Evolutionary conservation across 768 basidiomycete species (phyloP).

Genomic region (Podaxis pistillaris): DNA sequence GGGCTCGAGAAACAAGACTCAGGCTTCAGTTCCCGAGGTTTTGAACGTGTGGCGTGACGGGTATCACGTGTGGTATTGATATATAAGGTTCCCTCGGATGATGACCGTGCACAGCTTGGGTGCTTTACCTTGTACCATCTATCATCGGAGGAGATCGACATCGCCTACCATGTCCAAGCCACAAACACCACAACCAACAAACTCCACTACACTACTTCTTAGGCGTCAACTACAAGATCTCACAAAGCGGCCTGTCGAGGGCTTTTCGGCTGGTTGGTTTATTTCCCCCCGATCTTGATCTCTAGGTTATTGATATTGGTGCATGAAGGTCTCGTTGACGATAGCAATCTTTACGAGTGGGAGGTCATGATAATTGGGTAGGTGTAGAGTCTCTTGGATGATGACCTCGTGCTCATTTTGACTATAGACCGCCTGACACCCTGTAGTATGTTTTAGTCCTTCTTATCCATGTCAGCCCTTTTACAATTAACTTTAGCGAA

Average conservation of each 20-base stretch:
- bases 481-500: constrained; percentile 55
- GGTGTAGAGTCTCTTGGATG: constrained; percentile 21
- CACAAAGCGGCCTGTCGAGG: constrained; percentile 90
- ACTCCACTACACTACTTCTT: constrained; percentile 55
- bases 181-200: constrained; percentile 33
- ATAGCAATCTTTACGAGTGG: constrained; percentile 95
- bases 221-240: constrained; percentile 82
- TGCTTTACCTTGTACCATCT: constrained; percentile 17
- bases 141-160: constrained; percentile 18
- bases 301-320: constrained; percentile 19
- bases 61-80: constrained; percentile 8
- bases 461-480: neutral
- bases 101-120: neutral
- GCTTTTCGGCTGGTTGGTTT: constrained; percentile 83
- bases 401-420: neutral
- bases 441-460: constrained; percentile 65
- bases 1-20: neutral
- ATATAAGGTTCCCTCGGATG: constrained; percentile 9
- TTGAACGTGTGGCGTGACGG: neutral
- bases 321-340: constrained; percentile 82
- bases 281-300: constrained; percentile 20
- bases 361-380: constrained; percentile 94
- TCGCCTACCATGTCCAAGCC: constrained; percentile 17
- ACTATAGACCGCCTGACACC: constrained; percentile 81
- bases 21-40: neutral